Evolutionary conservation across 2,329 filamentous ascomycete genomes (phyloP), one percentile per base, ranked within the genome.

Genomic region (Pyrenophora teres): DNA sequence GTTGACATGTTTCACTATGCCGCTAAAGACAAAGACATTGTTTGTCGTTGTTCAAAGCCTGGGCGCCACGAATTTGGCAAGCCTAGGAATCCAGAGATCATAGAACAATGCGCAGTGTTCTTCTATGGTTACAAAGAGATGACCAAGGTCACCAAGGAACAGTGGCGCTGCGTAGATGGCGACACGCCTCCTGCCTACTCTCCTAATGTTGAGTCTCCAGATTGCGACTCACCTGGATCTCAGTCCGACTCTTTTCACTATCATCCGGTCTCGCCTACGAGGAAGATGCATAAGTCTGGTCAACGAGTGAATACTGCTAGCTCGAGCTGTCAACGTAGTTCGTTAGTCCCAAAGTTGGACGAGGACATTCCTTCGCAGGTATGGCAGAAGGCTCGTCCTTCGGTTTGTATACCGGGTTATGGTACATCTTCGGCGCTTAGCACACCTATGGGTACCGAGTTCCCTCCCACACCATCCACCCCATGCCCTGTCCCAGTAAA

Each of bases 1-100:
- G 27, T 52, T 9, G 39, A 49, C 16, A 16, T 40, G 3, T 57
- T 65, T 12, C 63, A 65, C 19, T 65, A 64, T 30, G 44, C 54
- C 3, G 52, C 15, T 6, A 32, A 19, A 1, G 10, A 47, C 0
- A 64, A 63, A 31, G 19, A 40, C 7, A 9, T 50, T 5, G 56
- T 65, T 0, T 65, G 63, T 25, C 61, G 61, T 18, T 65, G 63
- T 30, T 27, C 30, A 5, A 23, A n/a, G 6, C 15, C 37, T 2
- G 13, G 37, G 6, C 44, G 51, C 8, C 43, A 50, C 13, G 25
- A n/a, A 4, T 33, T 32, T 13, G 38, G 46, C 10, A n/a, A 6
- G 3, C 50, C 59, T 4, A 46, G 42, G 2, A 54, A 57, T n/a
- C 36, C 47, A 2, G 45, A 57, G 21, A 64, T 61, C 3, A 36